Evolutionary conservation across 2,329 filamentous ascomycete species (phyloP).

Genomic region (Pseudocercospora pini-densiflorae): DNA sequence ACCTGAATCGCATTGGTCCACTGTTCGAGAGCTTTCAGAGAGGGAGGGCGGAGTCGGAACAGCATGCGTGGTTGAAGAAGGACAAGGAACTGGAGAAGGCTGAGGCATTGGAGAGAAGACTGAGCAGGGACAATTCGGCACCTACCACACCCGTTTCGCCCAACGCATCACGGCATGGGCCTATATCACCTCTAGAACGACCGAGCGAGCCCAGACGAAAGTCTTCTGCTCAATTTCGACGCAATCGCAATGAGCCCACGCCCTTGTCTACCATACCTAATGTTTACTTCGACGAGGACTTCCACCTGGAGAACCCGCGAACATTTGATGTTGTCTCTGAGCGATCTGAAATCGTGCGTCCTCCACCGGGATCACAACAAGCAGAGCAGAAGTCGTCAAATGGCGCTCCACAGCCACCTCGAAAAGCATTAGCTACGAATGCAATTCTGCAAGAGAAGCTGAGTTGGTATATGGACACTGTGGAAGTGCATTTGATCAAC

Average conservation of each 20-base stretch:
- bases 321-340: constrained; percentile 98
- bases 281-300: constrained; percentile 94
- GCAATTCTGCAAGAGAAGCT: constrained; percentile 97
- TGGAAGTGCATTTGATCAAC: constrained; percentile 94
- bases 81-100: constrained; percentile 51
- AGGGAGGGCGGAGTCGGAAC: constrained; percentile 76
- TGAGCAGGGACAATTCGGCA: constrained; percentile 42
- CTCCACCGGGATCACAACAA: constrained; percentile 55
- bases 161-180: constrained; percentile 31
- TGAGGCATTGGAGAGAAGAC: constrained; percentile 50
- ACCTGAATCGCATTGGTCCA: constrained; percentile 81
- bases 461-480: constrained; percentile 99
- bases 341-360: constrained; percentile 89
- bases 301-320: constrained; percentile 92
- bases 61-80: constrained; percentile 52
- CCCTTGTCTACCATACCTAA: constrained; percentile 89
- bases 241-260: constrained; percentile 72
- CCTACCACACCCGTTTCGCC: constrained; percentile 47
- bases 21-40: constrained; percentile 89
- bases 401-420: constrained; percentile 59
- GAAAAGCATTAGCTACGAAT: constrained; percentile 92
- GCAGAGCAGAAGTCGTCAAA: constrained; percentile 56
- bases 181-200: constrained; percentile 51
- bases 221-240: constrained; percentile 57
- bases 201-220: constrained; percentile 54